Conservation (phyloP, 1,139 yeast species). For the Nadsonia starkeyi-henricii region DNA sequence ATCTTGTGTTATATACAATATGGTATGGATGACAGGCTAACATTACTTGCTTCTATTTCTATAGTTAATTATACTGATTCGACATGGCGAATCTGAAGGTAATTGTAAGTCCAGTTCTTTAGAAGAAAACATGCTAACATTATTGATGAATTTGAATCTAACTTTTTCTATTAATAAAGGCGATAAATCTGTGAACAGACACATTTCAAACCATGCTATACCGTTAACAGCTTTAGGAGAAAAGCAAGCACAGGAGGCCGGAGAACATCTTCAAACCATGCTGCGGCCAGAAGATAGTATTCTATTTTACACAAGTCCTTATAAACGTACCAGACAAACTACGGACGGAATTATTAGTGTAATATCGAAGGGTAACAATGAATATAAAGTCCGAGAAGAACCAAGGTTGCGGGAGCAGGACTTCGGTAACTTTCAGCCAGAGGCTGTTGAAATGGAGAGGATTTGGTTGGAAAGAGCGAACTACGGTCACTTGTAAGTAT, state of each 20-base stretch:
- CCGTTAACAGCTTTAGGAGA: slow-evolving; percentile 58
- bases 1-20: no score
- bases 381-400: slow-evolving; percentile 55
- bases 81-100: slow-evolving; percentile 90
- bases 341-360: slow-evolving; percentile 53
- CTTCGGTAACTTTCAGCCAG: slow-evolving; percentile 76
- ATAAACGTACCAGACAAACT: slow-evolving; percentile 68
- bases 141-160: not conserved
- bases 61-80: slow-evolving; percentile 57
- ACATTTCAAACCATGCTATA: slow-evolving; percentile 66
- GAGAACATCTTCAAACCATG: slow-evolving; percentile 39
- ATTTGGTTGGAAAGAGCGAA: slow-evolving; percentile 74
- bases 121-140: not conserved
- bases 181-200: slow-evolving; percentile 64
- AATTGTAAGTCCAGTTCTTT: slow-evolving; percentile 30
- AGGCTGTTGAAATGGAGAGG: slow-evolving; percentile 60
- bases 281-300: slow-evolving; percentile 37
- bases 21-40: no score
- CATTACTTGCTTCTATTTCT: no score
- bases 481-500: slow-evolving; percentile 60
- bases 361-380: slow-evolving; percentile 31
- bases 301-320: slow-evolving; percentile 73
- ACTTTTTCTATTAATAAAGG: slow-evolving; percentile 15
- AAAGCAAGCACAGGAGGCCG: slow-evolving; percentile 48
- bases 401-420: slow-evolving; percentile 90